Conservation (phyloP, 495 filamentous ascomycete genomes). For the Elasticomyces elasticus region DNA sequence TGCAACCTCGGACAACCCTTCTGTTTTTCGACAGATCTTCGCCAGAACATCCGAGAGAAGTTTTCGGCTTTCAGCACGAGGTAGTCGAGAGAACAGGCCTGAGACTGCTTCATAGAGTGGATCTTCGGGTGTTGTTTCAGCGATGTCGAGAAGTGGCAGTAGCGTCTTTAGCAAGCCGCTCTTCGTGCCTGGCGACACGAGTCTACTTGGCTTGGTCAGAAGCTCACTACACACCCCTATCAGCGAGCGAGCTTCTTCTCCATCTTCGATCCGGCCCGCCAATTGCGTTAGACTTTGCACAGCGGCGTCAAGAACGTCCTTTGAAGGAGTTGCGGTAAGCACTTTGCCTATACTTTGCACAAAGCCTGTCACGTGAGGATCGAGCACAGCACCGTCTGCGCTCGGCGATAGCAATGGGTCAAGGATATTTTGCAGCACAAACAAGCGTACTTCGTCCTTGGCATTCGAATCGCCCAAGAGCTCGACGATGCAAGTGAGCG, state of each 20-base stretch:
- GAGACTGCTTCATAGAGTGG: slow-evolving; percentile 13
- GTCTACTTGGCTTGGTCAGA: slow-evolving; percentile 68
- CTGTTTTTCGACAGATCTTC: slow-evolving; percentile 55
- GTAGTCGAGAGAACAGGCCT: slow-evolving; percentile 17
- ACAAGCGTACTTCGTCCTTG: slow-evolving; percentile 81
- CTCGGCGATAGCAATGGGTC: slow-evolving; percentile 44
- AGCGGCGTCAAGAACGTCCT: slow-evolving; percentile 60
- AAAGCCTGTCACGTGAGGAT: slow-evolving; percentile 5
- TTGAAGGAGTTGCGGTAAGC: slow-evolving; percentile 46
- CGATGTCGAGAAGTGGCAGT: slow-evolving; percentile 17
- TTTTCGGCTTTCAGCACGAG: slow-evolving; percentile 43
- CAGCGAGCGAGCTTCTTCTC: slow-evolving; percentile 65
- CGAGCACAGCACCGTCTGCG: neutral
- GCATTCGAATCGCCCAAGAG: slow-evolving; percentile 62
- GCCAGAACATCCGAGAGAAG: slow-evolving; percentile 60
- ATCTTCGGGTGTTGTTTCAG: slow-evolving; percentile 7
- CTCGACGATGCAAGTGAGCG: slow-evolving; percentile 60
- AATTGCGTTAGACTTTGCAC: slow-evolving; percentile 68
- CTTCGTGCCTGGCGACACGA: slow-evolving; percentile 76
- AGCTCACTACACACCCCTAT: slow-evolving; percentile 52
- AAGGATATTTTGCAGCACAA: slow-evolving; percentile 63
- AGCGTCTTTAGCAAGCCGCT: slow-evolving; percentile 63
- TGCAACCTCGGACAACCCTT: slow-evolving; percentile 52
- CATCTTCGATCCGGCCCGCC: slow-evolving; percentile 59
- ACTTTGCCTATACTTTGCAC: slow-evolving; percentile 48